Conservation (phyloP, 805 yeast genomes). For the Zygoascus bituminiphila region DNA sequence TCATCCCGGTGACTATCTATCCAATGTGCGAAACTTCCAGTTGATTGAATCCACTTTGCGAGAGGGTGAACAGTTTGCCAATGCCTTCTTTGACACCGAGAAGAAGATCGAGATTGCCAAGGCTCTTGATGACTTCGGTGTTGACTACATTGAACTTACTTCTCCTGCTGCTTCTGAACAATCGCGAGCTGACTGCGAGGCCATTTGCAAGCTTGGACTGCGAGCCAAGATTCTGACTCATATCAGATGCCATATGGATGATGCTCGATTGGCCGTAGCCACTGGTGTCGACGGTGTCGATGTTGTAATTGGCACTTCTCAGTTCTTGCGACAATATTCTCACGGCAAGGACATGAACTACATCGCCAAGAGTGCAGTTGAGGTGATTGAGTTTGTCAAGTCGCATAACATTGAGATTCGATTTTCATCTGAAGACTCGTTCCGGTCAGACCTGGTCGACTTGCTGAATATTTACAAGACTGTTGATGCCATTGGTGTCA, state of each 20-base stretch:
- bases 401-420: conserved; percentile 94
- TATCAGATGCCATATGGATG: conserved; percentile 98
- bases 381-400: conserved; percentile 95
- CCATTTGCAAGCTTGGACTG: conserved; percentile 93
- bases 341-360: conserved; percentile 99
- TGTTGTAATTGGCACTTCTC: conserved; percentile 96
- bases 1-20: conserved; percentile 83
- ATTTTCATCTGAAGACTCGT: conserved; percentile 94
- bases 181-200: conserved; percentile 88
- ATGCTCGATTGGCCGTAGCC: conserved; percentile 92
- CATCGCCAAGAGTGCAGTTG: conserved; percentile 91
- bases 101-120: conserved; percentile 95
- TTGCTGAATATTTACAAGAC: conserved; percentile 91
- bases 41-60: conserved; percentile 91
- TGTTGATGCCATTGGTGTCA: conserved; percentile 94
- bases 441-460: conserved; percentile 94
- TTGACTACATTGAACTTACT: conserved; percentile 93
- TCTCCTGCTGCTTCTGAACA: conserved; percentile 98
- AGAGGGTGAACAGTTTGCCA: conserved; percentile 98
- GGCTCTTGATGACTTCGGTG: conserved; percentile 96
- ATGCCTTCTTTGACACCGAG: conserved; percentile 89
- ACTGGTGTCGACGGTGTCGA: conserved; percentile 99
- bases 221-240: conserved; percentile 94
- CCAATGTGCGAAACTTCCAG: conserved; percentile 84
- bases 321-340: conserved; percentile 84